These are phyloP conservation scores for Neurospora sp. DNA, from an alignment of 495 filamentous ascomycete genomes.

Conservation along the genomic window DNA sequence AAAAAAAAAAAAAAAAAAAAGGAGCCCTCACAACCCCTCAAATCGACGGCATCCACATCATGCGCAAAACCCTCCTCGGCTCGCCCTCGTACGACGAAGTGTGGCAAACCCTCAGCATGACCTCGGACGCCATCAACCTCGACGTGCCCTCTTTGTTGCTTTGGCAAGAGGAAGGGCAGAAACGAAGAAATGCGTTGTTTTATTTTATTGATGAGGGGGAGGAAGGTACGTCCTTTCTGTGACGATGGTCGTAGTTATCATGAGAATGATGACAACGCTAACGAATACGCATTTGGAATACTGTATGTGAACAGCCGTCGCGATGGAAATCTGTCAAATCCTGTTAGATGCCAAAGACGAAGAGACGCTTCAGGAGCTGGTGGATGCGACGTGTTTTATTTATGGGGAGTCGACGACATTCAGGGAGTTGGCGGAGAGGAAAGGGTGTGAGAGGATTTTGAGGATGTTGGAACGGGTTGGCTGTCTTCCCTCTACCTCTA, in stretches of 20 bases:
- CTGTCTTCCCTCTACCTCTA: background rate
- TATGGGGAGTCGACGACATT: background rate
- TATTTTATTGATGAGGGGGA: background rate
- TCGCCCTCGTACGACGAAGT: background rate
- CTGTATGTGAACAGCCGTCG: no score
- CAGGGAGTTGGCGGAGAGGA: background rate
- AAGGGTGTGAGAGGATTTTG: background rate
- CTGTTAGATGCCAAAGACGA: background rate
- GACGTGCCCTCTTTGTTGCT: background rate
- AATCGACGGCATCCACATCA: background rate
- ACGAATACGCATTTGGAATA: no score
- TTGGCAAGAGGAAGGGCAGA: background rate
- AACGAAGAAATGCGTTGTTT: background rate
- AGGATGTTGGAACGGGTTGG: background rate
- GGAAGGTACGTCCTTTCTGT: no score
- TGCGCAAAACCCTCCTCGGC: background rate
- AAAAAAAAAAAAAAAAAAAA: background rate
- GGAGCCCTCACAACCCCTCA: background rate
- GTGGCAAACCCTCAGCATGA: background rate
- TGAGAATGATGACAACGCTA: no score
- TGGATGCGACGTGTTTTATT: background rate
- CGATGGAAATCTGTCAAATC: background rate
- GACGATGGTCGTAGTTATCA: no score
- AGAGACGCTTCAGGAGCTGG: background rate
- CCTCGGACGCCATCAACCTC: background rate